These are phyloP conservation scores for Triticum urartu DNA, from an alignment of 176 grass and related monocot genomes.

Conservation along the genomic window DNA sequence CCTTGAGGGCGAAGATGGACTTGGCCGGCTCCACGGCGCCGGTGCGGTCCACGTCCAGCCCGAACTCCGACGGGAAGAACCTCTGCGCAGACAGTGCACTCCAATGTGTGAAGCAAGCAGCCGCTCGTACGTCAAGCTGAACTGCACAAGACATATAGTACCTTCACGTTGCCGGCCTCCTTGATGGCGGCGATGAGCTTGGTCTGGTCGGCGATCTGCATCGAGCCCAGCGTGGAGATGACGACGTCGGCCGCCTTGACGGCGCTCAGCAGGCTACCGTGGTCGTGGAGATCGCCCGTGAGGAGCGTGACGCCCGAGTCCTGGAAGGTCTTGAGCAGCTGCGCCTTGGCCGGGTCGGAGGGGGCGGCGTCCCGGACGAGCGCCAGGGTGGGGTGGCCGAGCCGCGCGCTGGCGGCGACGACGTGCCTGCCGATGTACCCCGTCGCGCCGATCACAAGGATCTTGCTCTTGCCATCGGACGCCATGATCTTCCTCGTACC, in stretches of 20 bases:
- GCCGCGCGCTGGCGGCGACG: slow-evolving; percentile 44
- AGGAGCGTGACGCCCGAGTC: slow-evolving; percentile 57
- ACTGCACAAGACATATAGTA: background rate
- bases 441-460: slow-evolving; percentile 59
- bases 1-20: slow-evolving; percentile 39
- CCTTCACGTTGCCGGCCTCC: slow-evolving; percentile 58
- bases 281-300: slow-evolving; percentile 59
- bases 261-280: slow-evolving; percentile 46
- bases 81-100: background rate
- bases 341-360: slow-evolving; percentile 52
- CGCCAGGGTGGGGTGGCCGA: slow-evolving; percentile 46
- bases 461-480: slow-evolving; percentile 35
- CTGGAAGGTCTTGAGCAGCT: slow-evolving; percentile 49
- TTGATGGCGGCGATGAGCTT: slow-evolving; percentile 59
- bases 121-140: background rate
- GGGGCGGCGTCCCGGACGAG: slow-evolving; percentile 52
- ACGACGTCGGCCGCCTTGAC: slow-evolving; percentile 51
- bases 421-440: slow-evolving; percentile 56
- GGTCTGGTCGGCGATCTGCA: slow-evolving; percentile 51
- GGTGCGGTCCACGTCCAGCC: slow-evolving; percentile 41
- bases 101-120: background rate
- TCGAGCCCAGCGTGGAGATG: slow-evolving; percentile 47
- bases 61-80: slow-evolving; percentile 69
- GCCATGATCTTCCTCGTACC: background rate
- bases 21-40: slow-evolving; percentile 47